Base-by-base conservation (phyloP, 106 monocot genomes). In the Platanthera guangdongensis region DNA sequence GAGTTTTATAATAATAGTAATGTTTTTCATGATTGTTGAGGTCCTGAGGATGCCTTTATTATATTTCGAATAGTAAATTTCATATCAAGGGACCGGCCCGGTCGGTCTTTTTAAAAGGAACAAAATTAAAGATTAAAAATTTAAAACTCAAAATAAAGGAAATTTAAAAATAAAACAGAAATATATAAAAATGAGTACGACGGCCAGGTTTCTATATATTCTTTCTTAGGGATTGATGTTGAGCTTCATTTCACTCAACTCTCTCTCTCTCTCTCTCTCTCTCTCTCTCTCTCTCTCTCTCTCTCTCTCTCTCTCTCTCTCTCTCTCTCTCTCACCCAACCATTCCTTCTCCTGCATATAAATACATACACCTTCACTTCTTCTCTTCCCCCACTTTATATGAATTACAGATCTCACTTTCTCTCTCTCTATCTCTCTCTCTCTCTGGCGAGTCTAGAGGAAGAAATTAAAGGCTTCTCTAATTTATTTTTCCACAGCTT, bases 401-500 rank as follows among this genome's bases (percentile, higher is more conserved):
- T 59, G 19, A 19, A 21, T 19, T 59, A 32, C 2, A 59, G 7
- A 59, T 59, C 6, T 10, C 65, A 28, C 65, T 65, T 65, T 21
- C 25, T 19, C 30, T 30, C 65, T 11, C 12, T 3, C 18, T 10
- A 9, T 65, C 65, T 65, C 6, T 32, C 22, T 62, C 19, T 4
- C 13, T 60, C 64, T 25, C 65, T n/a, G n/a, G n/a, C n/a, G n/a
- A 19, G 22, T 8, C 9, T 18, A 62, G 19, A 22, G 62, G 11
- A 32, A 65, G 12, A 52, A 74, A 62, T n/a, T n/a, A n/a, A n/a
- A 86, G 81, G 87, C 86, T 69, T 82, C 84, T 93, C 82, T 81
- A 75, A 1, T 86, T 90, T 88, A 79, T 78, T 90, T 90, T 94
- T 94, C 93, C 93, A 94, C 22, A 62, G 28, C 49, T 72, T 51